A percentile compares a stretch with the other conserved stretches of the same genome.
These are phyloP conservation scores for Epichloe sylvatica DNA, from an alignment of 2,329 filamentous ascomycete species.

Conservation along the genomic window DNA sequence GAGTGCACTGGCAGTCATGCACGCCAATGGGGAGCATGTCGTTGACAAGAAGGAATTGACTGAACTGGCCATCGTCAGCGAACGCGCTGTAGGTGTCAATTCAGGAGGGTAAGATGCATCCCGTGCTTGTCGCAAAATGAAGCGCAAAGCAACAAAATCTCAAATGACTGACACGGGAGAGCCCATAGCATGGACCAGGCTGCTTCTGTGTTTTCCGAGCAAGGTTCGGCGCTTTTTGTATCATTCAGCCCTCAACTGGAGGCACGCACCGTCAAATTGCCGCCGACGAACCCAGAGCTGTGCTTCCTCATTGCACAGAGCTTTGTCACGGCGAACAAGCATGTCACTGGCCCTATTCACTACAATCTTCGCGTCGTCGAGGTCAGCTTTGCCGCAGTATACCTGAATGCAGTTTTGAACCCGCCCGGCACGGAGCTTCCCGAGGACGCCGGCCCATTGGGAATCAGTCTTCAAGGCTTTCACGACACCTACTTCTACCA, in stretches of 20 bases:
- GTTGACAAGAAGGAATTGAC: slow-evolving; percentile 87
- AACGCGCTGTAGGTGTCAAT: slow-evolving; percentile 89
- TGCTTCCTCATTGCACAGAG: slow-evolving; percentile 91
- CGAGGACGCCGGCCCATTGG: slow-evolving; percentile 67
- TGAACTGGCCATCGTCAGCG: slow-evolving; percentile 86
- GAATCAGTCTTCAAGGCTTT: slow-evolving; percentile 72
- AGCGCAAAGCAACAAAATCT: background rate
- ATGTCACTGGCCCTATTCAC: slow-evolving; percentile 80
- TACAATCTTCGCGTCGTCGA: slow-evolving; percentile 97
- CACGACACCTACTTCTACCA: slow-evolving; percentile 65
- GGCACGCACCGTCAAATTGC: slow-evolving; percentile 68
- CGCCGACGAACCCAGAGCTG: slow-evolving; percentile 65
- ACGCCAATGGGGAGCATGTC: slow-evolving; percentile 61
- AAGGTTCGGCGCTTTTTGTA: slow-evolving; percentile 77
- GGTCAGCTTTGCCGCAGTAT: slow-evolving; percentile 72
- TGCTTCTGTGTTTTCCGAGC: slow-evolving; percentile 83
- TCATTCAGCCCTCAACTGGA: slow-evolving; percentile 70
- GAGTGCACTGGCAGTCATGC: slow-evolving; percentile 75
- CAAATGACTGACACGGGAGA: background rate
- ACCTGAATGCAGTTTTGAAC: slow-evolving; percentile 45
- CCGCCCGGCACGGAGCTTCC: slow-evolving; percentile 48
- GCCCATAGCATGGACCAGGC: slow-evolving; percentile 78
- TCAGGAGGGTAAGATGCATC: slow-evolving; percentile 59
- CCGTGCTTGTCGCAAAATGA: background rate
- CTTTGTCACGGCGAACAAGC: slow-evolving; percentile 88